Conservation (phyloP, 331 rosid genomes). For the Rhamnella rubrinervis region DNA sequence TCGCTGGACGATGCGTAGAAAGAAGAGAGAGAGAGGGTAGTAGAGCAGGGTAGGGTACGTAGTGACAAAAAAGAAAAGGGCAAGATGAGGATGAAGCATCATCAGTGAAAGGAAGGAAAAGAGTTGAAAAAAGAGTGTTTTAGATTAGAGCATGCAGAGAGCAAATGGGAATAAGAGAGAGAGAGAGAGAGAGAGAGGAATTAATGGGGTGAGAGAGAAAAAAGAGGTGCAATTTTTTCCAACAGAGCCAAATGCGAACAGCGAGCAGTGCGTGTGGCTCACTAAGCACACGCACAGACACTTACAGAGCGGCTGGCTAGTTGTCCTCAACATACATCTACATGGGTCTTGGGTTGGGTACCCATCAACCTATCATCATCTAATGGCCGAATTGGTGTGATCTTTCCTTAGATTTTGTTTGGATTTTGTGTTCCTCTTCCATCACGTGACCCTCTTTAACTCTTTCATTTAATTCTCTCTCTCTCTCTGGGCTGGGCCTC, state of each 20-base stretch:
- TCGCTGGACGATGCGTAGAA: slow-evolving; percentile 5
- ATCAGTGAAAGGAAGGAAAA: no score
- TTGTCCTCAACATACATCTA: slow-evolving; percentile 10
- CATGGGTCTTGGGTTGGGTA: slow-evolving; percentile 23
- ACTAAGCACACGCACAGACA: no score
- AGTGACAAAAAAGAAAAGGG: no score
- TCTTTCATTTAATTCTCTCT: slow-evolving; percentile 24
- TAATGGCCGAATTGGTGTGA: neutral
- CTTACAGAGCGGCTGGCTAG: slow-evolving; percentile 8
- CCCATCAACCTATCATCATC: slow-evolving; percentile 37
- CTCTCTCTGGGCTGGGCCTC: slow-evolving; percentile 22
- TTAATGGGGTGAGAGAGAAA: neutral
- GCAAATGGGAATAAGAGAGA: neutral
- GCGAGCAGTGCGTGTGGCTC: no score
- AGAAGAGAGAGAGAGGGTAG: slow-evolving; percentile 7
- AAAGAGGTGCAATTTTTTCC: no score
- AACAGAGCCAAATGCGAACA: no score
- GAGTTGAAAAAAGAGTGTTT: no score
- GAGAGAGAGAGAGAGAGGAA: neutral
- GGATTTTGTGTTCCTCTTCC: slow-evolving; percentile 31
- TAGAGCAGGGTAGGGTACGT: neutral
- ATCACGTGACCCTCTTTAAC: slow-evolving; percentile 60
- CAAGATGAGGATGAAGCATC: no score
- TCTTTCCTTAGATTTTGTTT: slow-evolving; percentile 47
- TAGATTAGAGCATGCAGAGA: slow-evolving; percentile 2